Evolutionary conservation across 2,329 filamentous ascomycete genomes (phyloP).

Genomic region (Fusarium sp.): DNA sequence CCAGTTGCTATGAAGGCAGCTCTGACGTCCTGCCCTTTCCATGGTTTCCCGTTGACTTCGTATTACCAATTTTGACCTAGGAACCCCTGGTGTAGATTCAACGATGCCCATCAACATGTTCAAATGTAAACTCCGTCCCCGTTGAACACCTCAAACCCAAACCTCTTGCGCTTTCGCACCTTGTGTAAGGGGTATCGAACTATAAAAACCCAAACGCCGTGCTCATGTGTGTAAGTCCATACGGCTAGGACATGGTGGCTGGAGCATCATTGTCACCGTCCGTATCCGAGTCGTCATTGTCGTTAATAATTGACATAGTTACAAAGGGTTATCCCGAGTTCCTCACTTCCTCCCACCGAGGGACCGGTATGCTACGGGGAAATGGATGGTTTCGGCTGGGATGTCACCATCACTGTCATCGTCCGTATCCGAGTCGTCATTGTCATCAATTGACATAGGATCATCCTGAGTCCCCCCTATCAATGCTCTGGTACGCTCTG

Average conservation of each 20-base stretch:
- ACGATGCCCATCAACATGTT: slow-evolving; percentile 18
- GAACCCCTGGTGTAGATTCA: slow-evolving; percentile 8
- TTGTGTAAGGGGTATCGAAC: slow-evolving; percentile 27
- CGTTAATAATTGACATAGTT: slow-evolving; percentile 49
- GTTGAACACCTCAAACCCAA: background rate
- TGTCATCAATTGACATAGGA: slow-evolving; percentile 48
- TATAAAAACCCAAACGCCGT: slow-evolving; percentile 31
- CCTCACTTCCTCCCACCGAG: no score
- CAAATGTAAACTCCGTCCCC: slow-evolving; percentile 23
- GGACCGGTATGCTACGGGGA: no score
- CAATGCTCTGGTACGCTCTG: background rate
- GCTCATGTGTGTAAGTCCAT: slow-evolving; percentile 8
- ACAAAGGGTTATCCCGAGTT: slow-evolving; percentile 46
- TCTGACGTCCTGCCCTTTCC: slow-evolving; percentile 9
- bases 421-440: slow-evolving; percentile 40
- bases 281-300: slow-evolving; percentile 37
- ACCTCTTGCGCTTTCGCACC: slow-evolving; percentile 3
- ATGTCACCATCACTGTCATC: slow-evolving; percentile 45
- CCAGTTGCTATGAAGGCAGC: slow-evolving; percentile 5
- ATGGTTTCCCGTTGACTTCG: background rate
- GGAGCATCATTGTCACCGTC: slow-evolving; percentile 40
- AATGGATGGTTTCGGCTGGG: no score
- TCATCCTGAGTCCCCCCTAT: slow-evolving; percentile 42
- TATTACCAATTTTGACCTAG: background rate
- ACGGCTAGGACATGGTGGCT: slow-evolving; percentile 14